Base-by-base conservation (phyloP, 2,329 filamentous ascomycete species). In the Trichoderma harzianum region DNA sequence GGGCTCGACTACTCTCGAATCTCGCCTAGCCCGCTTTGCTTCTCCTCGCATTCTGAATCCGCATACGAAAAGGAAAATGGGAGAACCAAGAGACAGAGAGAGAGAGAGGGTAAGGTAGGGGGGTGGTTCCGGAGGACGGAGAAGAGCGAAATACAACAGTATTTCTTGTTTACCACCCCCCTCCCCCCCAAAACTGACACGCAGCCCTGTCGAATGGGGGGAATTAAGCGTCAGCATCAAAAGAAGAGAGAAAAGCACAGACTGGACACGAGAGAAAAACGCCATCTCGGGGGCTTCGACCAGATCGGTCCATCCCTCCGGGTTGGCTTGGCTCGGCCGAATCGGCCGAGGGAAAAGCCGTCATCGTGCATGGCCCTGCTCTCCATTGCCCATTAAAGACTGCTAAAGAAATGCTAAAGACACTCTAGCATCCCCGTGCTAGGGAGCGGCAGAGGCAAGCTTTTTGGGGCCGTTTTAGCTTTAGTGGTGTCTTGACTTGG, bases 251-350 rank as follows among this genome's bases (percentile, higher is more conserved):
- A 55, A 26, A 26, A 30, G 39, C 61, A n/a, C 57, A 47, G 63
- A 34, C 30, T 16, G 7, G 36, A 60, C 14, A n/a, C 55, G 55
- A 61, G 10, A 8, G 36, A 63, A 21, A 26, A 69, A 63, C 67
- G 58, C 67, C 67, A 70, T 70, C 43, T 70, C 67, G 67, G 67
- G 32, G 57, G 57, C 58, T 70, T 70, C 57, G 7, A 70, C 67
- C 67, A 70, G 67, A 63, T 70, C 67, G 58, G 67, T 70, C 47
- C 57, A 63, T 70, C 67, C 39, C 67, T 70, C 67, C 67, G 67
- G 66, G 36, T 32, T 63, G 47, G 58, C 26, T 26, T 63, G 18
- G 7, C 39, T 70, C 67, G 67, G 67, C 67, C 67, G 67, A 63
- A n/a, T 36, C 67, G 58, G 67, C 43, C 30, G 57, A 63, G 66